phyloP scores from a whole-genome alignment of 2,329 filamentous ascomycete genomes.

The Neonectria sp. region DNA sequence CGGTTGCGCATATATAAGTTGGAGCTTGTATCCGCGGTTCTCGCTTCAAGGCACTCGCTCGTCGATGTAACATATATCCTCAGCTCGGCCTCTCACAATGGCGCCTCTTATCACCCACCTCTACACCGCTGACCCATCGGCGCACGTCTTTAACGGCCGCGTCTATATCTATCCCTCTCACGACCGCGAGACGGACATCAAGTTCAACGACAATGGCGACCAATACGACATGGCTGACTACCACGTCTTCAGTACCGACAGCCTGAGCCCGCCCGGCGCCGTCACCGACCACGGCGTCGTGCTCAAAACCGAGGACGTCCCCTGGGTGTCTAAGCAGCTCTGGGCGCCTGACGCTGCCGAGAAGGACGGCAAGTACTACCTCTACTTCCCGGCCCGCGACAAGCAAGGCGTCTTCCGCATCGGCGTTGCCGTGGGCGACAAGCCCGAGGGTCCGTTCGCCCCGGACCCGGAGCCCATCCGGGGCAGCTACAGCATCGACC shows the following conservation, averaged over 20 bases:
- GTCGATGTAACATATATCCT: not conserved
- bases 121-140: conserved; percentile 86
- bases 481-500: conserved; percentile 84
- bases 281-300: conserved; percentile 83
- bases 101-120: conserved; percentile 79
- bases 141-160: conserved; percentile 82
- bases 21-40: not conserved
- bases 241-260: conserved; percentile 77
- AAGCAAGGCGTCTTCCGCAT: conserved; percentile 80
- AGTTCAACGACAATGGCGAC: conserved; percentile 87
- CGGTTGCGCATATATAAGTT: conserved; percentile 25
- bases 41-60: not conserved
- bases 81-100: conserved; percentile 46
- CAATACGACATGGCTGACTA: conserved; percentile 90
- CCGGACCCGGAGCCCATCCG: conserved; percentile 75
- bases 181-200: conserved; percentile 81
- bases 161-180: conserved; percentile 88
- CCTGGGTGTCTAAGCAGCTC: conserved; percentile 84
- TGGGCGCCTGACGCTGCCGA: conserved; percentile 85
- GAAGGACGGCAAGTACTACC: conserved; percentile 79
- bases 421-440: conserved; percentile 76
- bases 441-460: conserved; percentile 78
- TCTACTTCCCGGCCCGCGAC: conserved; percentile 84
- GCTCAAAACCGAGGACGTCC: conserved; percentile 75
- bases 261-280: conserved; percentile 67